These are phyloP conservation scores for Yamadazyma sp. DNA, from an alignment of 805 yeast species.

Conservation along the genomic window DNA sequence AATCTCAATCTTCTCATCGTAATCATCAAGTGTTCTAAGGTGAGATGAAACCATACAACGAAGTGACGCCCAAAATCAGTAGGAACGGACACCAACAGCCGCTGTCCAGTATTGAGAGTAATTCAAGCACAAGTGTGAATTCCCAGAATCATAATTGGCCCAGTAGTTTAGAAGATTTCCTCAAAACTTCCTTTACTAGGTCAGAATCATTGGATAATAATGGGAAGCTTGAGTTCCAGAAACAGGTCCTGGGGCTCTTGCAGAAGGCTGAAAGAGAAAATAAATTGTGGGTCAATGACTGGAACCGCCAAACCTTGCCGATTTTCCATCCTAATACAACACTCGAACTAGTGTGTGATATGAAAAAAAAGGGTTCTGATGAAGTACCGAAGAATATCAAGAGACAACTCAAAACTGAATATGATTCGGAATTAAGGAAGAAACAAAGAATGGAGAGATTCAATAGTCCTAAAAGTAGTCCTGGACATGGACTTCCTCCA, in stretches of 20 bases:
- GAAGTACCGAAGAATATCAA: not conserved
- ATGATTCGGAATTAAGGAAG: conserved; percentile 31
- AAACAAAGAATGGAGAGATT: conserved; percentile 49
- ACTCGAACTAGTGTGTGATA: conserved; percentile 1
- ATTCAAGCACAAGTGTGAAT: not conserved
- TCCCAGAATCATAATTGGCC: conserved; percentile 46
- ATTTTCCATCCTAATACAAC: conserved; percentile 21
- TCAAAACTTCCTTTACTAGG: conserved; percentile 42
- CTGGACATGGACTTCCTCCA: not conserved
- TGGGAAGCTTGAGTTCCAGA: conserved; percentile 40
- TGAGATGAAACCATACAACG: conserved; percentile 6
- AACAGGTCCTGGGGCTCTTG: conserved; percentile 48
- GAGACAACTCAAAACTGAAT: not conserved
- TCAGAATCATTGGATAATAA: conserved; percentile 32
- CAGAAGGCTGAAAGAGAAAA: conserved; percentile 44
- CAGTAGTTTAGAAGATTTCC: conserved; percentile 47
- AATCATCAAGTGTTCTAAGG: too few species aligned
- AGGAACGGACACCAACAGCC: not conserved
- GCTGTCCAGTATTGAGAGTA: not conserved
- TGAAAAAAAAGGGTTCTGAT: not conserved
- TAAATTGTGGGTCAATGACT: conserved; percentile 48
- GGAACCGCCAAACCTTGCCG: conserved; percentile 54
- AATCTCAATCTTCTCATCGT: too few species aligned
- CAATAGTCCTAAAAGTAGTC: conserved; percentile 20
- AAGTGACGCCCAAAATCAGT: conserved; percentile 3